These are phyloP conservation scores for Mimosa bimucronata DNA, from an alignment of 306 rosid species.

Conservation along the genomic window DNA sequence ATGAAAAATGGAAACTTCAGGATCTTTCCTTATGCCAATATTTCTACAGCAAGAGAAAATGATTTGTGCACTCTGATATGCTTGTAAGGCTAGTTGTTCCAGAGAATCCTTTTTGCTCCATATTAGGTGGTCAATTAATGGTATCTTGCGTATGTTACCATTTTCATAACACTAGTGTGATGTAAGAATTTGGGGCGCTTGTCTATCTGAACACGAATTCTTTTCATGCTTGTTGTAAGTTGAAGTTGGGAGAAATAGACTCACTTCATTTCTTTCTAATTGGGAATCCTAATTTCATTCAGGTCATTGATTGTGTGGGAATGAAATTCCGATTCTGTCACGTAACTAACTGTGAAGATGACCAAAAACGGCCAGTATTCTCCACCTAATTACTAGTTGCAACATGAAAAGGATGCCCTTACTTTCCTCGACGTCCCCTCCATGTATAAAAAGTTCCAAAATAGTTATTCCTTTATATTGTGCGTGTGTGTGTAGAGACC, in stretches of 20 bases:
- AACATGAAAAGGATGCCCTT: neutral
- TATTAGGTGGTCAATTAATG: too few species aligned
- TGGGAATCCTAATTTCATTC: neutral
- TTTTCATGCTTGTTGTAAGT: slow-evolving; percentile 35
- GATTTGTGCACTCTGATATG: slow-evolving; percentile 83
- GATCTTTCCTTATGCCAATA: slow-evolving; percentile 77
- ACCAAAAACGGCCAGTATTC: neutral
- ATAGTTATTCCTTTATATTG: neutral
- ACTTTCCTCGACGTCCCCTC: neutral
- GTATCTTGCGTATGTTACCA: slow-evolving; percentile 29
- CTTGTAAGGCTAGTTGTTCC: slow-evolving; percentile 41
- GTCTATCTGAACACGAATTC: slow-evolving; percentile 35
- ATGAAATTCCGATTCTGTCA: neutral
- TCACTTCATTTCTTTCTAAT: slow-evolving; percentile 3
- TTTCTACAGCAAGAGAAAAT: slow-evolving; percentile 64
- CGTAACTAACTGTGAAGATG: neutral
- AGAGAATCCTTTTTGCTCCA: too few species aligned
- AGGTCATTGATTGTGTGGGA: neutral
- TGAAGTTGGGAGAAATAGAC: slow-evolving; percentile 28
- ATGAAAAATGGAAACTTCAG: slow-evolving; percentile 70
- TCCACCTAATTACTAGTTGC: neutral
- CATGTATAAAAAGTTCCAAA: neutral
- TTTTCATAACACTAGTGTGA: slow-evolving; percentile 10
- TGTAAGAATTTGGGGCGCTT: slow-evolving; percentile 8
- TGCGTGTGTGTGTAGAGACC: neutral